Evolutionary conservation across 2,329 filamentous ascomycete genomes (phyloP).

Genomic region (Verticillium alfalfae): DNA sequence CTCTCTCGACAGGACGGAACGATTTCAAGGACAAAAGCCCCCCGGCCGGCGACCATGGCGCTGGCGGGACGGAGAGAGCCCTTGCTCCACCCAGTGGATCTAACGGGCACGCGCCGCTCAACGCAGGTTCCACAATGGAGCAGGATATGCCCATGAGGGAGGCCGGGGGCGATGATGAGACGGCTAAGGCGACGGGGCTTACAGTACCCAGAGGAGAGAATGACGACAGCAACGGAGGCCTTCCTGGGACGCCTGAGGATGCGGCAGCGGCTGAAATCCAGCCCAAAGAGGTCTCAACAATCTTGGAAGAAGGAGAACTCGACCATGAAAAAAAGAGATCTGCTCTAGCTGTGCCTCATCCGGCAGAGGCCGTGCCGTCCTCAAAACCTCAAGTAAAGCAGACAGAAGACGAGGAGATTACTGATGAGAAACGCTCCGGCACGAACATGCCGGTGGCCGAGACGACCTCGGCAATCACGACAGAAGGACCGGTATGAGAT

Average conservation of each 20-base stretch:
- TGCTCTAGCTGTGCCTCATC: not conserved
- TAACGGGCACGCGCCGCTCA: not conserved
- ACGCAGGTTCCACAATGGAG: not conserved
- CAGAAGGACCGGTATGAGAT: constrained; percentile 3
- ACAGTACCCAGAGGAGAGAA: constrained; percentile 11
- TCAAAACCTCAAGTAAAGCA: not conserved
- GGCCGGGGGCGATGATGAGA: not conserved
- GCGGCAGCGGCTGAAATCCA: not conserved
- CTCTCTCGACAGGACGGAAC: not conserved
- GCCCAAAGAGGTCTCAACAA: not conserved
- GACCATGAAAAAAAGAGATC: not conserved
- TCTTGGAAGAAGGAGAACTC: not conserved
- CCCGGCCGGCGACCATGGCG: not conserved
- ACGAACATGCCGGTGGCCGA: not conserved
- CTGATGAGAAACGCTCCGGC: not conserved
- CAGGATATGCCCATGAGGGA: not conserved
- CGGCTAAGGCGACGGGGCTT: constrained; percentile 9
- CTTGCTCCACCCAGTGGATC: not conserved
- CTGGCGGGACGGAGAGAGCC: not conserved
- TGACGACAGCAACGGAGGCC: constrained; percentile 3
- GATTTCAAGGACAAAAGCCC: not conserved
- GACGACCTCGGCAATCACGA: constrained; percentile 4
- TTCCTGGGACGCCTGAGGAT: not conserved
- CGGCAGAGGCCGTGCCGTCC: not conserved
- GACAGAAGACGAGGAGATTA: not conserved